Conservation (phyloP, 208 protist species). For the Tritrichomonas foetus region DNA sequence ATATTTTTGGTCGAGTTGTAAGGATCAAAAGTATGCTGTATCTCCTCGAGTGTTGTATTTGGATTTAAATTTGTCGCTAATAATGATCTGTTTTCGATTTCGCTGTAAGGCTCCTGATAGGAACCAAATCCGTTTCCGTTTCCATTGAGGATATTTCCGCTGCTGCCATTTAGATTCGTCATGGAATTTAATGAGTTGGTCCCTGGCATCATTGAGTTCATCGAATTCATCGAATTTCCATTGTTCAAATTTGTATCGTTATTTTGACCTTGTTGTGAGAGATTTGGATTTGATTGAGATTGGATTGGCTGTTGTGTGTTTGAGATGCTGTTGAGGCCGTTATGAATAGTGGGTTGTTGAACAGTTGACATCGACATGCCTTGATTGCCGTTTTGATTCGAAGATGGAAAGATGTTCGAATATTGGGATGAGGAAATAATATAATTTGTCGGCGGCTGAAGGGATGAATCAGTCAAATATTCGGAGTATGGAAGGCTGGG, state of each 20-base stretch:
- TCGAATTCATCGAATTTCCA: background rate
- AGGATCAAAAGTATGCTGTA: background rate
- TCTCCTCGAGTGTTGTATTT: background rate
- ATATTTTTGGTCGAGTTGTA: background rate
- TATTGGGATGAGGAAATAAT: too few species aligned
- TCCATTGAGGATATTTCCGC: background rate
- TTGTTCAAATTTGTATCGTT: background rate
- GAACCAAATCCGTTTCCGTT: background rate
- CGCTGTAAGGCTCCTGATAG: background rate
- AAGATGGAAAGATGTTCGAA: too few species aligned
- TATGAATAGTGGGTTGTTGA: too few species aligned
- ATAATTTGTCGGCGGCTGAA: background rate
- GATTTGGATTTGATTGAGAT: too few species aligned
- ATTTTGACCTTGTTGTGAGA: too few species aligned
- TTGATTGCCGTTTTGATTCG: too few species aligned
- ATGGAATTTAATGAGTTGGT: background rate
- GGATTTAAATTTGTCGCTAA: background rate
- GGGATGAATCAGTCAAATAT: background rate
- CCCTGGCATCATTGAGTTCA: background rate
- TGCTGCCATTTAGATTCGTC: background rate
- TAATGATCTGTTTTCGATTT: conserved; percentile 8
- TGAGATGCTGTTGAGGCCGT: too few species aligned
- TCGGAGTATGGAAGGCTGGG: background rate
- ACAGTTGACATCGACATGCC: too few species aligned
- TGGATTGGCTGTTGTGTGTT: too few species aligned